Conservation (phyloP, 1,139 yeast genomes). For the Geotrichum fermentans region DNA sequence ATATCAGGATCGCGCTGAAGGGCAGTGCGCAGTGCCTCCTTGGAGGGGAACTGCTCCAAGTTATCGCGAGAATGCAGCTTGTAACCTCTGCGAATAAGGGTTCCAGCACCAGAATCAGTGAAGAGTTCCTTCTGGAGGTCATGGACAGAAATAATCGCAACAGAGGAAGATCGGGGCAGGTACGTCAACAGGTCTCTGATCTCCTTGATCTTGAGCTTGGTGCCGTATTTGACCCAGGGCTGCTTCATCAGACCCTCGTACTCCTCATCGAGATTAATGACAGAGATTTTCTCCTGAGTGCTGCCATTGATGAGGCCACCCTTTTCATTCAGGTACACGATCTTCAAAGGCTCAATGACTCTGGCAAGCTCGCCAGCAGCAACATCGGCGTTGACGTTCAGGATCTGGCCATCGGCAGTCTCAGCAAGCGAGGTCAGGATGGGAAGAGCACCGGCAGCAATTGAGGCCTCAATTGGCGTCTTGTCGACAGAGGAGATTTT, state of each 20-base stretch:
- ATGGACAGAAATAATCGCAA: slow-evolving; percentile 90
- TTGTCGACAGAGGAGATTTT: slow-evolving; percentile 81
- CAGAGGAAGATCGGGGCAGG: slow-evolving; percentile 94
- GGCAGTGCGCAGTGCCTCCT: slow-evolving; percentile 72
- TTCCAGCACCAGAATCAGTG: slow-evolving; percentile 99
- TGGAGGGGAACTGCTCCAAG: slow-evolving; percentile 61
- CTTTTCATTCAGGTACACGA: slow-evolving; percentile 92
- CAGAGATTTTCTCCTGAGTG: slow-evolving; percentile 84
- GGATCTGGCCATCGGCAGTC: slow-evolving; percentile 91
- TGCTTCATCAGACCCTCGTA: slow-evolving; percentile 85
- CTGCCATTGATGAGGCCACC: slow-evolving; percentile 95
- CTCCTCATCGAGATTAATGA: slow-evolving; percentile 92
- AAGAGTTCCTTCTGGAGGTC: slow-evolving; percentile 95
- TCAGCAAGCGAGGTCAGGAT: slow-evolving; percentile 94
- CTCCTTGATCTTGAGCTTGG: slow-evolving; percentile 92
- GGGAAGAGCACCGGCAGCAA: slow-evolving; percentile 93
- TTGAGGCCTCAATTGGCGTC: slow-evolving; percentile 89
- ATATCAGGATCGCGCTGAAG: slow-evolving; percentile 54
- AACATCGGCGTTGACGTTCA: slow-evolving; percentile 96
- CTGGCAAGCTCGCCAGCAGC: slow-evolving; percentile 98
- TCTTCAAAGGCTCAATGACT: slow-evolving; percentile 92
- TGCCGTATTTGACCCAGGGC: slow-evolving; percentile 98
- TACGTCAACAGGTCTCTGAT: slow-evolving; percentile 90
- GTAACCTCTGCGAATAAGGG: slow-evolving; percentile 95
- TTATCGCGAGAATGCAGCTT: slow-evolving; percentile 66